These are phyloP conservation scores for Clarireedia homoeocarpa DNA, from an alignment of 2,329 filamentous ascomycete genomes.

Conservation along the genomic window DNA sequence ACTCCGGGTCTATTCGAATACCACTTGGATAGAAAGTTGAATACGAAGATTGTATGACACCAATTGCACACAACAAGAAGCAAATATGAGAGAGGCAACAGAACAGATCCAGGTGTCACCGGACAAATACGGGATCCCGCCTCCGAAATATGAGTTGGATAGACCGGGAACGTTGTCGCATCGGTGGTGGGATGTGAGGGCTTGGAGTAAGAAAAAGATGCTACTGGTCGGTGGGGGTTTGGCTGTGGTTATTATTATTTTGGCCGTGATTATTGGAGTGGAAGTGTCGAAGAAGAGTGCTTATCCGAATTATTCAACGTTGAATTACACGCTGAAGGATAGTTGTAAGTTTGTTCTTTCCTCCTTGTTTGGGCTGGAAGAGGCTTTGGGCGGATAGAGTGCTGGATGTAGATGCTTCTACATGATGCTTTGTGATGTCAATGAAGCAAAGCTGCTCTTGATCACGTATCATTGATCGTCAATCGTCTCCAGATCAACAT, in stretches of 20 bases:
- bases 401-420: no score
- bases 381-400: not conserved
- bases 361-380: not conserved
- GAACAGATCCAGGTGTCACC: not conserved
- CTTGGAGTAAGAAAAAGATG: constrained; percentile 48
- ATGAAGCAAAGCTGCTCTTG: not conserved
- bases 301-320: constrained; percentile 36
- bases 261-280: constrained; percentile 39
- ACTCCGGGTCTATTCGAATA: no score
- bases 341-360: constrained; percentile 27
- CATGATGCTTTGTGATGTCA: not conserved
- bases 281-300: constrained; percentile 31
- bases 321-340: constrained; percentile 35
- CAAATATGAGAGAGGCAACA: not conserved
- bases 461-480: not conserved
- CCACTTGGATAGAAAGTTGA: not conserved
- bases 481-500: not conserved
- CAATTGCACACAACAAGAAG: not conserved
- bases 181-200: constrained; percentile 39
- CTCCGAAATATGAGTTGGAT: constrained; percentile 18
- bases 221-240: constrained; percentile 32
- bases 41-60: not conserved
- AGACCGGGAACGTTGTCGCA: constrained; percentile 12
- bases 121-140: constrained; percentile 11
- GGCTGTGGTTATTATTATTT: constrained; percentile 35